Conservation (phyloP, 176 grass and related monocot species). For the Canna indica region DNA sequence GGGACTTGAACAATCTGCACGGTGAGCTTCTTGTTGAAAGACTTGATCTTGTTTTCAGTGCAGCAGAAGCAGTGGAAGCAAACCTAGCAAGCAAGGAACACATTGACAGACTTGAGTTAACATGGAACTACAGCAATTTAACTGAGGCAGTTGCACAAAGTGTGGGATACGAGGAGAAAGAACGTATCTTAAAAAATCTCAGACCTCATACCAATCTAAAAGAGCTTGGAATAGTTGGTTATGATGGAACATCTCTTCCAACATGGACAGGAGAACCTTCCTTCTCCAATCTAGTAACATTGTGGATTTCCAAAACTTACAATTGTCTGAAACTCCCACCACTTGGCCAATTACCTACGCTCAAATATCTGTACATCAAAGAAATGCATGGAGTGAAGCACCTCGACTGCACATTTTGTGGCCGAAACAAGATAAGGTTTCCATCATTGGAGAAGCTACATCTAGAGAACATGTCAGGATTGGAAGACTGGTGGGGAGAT, state of each 20-base stretch:
- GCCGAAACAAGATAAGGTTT: conserved; percentile 7
- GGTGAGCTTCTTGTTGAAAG: conserved; percentile 11
- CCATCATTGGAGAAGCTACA: conserved; percentile 26
- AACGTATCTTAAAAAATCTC: conserved; percentile 10
- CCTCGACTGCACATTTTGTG: conserved; percentile 21
- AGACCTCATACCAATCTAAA: conserved; percentile 20
- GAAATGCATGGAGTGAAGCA: conserved; percentile 14
- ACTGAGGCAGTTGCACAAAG: not conserved
- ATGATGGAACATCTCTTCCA: conserved; percentile 13
- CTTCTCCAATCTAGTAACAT: conserved; percentile 11
- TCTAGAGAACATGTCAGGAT: conserved; percentile 24
- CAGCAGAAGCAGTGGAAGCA: conserved; percentile 2
- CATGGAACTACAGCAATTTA: not conserved
- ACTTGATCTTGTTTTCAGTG: conserved; percentile 3
- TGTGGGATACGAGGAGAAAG: not conserved
- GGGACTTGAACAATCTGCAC: conserved; percentile 15
- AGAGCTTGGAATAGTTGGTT: conserved; percentile 14
- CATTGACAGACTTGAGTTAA: conserved; percentile 14
- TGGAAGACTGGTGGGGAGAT: conserved; percentile 20
- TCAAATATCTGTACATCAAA: conserved; percentile 25
- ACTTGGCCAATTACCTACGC: conserved; percentile 22
- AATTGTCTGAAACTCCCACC: conserved; percentile 14
- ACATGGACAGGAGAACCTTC: conserved; percentile 17
- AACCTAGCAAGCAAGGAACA: conserved; percentile 6
- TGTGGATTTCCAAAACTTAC: conserved; percentile 9